Base-by-base conservation (phyloP, 768 basidiomycete genomes). In the Pleurotus citrinopileatus region DNA sequence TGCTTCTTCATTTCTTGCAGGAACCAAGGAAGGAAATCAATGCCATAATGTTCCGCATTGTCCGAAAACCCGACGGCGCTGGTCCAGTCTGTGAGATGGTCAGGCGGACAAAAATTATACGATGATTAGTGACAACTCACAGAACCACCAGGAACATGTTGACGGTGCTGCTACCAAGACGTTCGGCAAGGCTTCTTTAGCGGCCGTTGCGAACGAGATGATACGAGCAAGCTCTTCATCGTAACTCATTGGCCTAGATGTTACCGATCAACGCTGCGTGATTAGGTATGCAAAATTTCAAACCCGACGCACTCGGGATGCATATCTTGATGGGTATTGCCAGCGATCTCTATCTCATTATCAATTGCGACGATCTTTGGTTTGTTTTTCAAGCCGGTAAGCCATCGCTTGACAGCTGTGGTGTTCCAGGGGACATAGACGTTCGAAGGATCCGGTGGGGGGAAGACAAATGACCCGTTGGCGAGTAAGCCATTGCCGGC, bases 11-110 rank as follows among this genome's bases (percentile, higher is more conserved):
- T 79, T 63, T 81, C 67, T 10, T 61, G 44, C 45, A 82, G 67
- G 74, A 82, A 80, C 79, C 79, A 82, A 15, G 80, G 80, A 5
- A 82, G 52, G 69, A 80, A 82, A 61, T 82, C 80, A 26, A 69
- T 75, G 57, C 79, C 78, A 59, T 71, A 54, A 62, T 82, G 80
- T 3, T 79, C 79, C 9, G 73, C 68, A 34, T 71, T 80, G 58
- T 82, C 80, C 8, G 70, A 64, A 58, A 64, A 77, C 0, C 80
- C 79, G 44, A 81, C 64, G 2, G 52, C 17, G 55, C 77, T 80
- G 1, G 78, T 81, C 80, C 80, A 82, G 66, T 82, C 77, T 80
- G 52, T 3, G 34, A 34, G n/a, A 34, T 10, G 6, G n/a, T 34
- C n/a, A 10, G 32, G n/a, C 10, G 32, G 32, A 34, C 32, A n/a